Percentiles rank a stretch among this genome's conserved stretches.
These are phyloP conservation scores for Podila epigama DNA, from an alignment of 192 early-diverging fungal species.

Conservation along the genomic window DNA sequence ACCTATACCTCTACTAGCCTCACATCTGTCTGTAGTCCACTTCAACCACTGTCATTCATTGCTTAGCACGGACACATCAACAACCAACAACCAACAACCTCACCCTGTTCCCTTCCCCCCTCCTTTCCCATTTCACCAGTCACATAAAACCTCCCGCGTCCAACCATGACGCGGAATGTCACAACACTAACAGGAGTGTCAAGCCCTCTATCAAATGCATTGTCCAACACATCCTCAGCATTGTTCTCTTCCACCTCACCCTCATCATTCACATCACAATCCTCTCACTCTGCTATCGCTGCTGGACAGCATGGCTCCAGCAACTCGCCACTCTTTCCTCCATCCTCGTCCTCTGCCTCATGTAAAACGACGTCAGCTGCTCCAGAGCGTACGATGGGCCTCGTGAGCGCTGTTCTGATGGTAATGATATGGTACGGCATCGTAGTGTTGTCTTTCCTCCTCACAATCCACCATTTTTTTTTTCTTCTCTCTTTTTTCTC, in stretches of 20 bases:
- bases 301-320: not conserved
- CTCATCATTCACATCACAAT: not conserved
- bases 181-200: not conserved
- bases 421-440: constrained; percentile 47
- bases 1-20: too few relatives aligned
- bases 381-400: constrained; percentile 36
- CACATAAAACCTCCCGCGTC: too few relatives aligned
- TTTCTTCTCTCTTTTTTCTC: not conserved
- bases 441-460: not conserved
- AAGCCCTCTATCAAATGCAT: not conserved
- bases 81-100: too few relatives aligned
- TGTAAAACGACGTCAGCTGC: not conserved
- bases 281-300: not conserved
- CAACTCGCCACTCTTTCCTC: not conserved
- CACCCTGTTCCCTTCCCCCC: too few relatives aligned
- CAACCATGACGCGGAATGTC: not conserved
- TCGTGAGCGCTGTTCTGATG: constrained; percentile 50
- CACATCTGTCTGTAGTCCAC: too few relatives aligned
- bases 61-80: too few relatives aligned
- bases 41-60: too few relatives aligned
- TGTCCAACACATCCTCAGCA: not conserved
- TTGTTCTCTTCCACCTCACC: not conserved
- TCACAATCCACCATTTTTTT: too few relatives aligned
- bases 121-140: too few relatives aligned
- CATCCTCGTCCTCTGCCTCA: not conserved